Evolutionary conservation across 2,329 filamentous ascomycete genomes (phyloP).

Genomic region (Emergomyces pasteurianus): DNA sequence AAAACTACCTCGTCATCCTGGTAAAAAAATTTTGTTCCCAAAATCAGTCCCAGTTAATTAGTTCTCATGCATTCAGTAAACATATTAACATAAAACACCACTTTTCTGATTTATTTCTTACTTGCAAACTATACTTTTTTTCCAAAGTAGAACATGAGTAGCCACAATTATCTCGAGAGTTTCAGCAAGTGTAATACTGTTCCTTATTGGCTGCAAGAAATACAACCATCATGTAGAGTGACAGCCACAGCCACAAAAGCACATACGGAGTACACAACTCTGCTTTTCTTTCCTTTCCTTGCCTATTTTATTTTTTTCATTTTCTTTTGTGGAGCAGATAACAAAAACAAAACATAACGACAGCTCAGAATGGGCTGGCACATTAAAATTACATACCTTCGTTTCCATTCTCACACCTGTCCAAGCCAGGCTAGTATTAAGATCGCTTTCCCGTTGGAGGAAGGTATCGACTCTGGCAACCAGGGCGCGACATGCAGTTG

Average conservation of each 20-base stretch:
- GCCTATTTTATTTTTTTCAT: neutral
- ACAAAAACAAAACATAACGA: neutral
- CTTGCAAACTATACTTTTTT: no score
- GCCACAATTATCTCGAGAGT: no score
- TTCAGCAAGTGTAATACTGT: no score
- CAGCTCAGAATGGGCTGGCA: neutral
- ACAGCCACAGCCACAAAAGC: neutral
- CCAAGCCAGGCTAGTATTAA: neutral
- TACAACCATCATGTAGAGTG: neutral
- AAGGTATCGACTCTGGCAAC: neutral
- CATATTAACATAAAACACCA: neutral
- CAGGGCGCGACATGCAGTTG: slow-evolving; percentile 1
- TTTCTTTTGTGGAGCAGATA: neutral
- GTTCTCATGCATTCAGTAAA: neutral
- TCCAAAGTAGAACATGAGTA: no score
- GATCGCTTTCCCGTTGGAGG: neutral
- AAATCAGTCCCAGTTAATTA: neutral
- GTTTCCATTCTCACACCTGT: slow-evolving; percentile 1
- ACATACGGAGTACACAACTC: no score
- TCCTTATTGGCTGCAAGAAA: neutral
- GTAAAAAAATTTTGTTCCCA: neutral
- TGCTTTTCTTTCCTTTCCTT: no score
- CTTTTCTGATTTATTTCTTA: neutral
- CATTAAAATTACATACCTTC: neutral
- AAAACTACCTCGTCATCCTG: slow-evolving; percentile 1